A percentile compares a stretch with the other conserved stretches of the same genome.
Evolutionary conservation across 176 grass and related monocot species (phyloP).

Genomic region (Carex pumila): DNA sequence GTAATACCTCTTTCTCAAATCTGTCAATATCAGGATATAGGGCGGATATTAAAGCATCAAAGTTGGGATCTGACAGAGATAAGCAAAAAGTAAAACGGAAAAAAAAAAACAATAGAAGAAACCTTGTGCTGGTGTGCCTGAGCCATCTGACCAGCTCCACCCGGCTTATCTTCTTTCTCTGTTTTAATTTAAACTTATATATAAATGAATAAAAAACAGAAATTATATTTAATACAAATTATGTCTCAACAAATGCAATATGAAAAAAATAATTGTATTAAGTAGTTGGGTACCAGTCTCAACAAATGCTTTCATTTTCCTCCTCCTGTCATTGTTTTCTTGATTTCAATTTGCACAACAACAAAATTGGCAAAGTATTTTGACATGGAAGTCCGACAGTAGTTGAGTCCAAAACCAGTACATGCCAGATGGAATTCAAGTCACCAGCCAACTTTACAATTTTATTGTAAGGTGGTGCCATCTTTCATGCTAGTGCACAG

Average conservation of each 20-base stretch:
- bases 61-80: too few species aligned
- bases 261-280: too few species aligned
- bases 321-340: not conserved
- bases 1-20: too few species aligned
- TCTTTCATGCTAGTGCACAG: not conserved
- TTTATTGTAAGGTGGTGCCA: not conserved
- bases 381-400: not conserved
- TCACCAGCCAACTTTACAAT: not conserved
- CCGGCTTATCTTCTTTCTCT: slow-evolving; percentile 68
- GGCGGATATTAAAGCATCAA: too few species aligned
- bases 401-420: not conserved
- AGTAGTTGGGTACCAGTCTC: too few species aligned
- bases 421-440: not conserved
- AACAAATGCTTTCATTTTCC: not conserved
- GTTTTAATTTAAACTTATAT: slow-evolving; percentile 15
- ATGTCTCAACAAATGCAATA: too few species aligned
- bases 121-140: too few species aligned
- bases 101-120: too few species aligned
- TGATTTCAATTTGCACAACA: not conserved
- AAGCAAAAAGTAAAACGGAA: too few species aligned
- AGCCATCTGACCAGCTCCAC: slow-evolving; percentile 41
- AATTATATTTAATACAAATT: too few species aligned
- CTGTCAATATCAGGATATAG: too few species aligned
- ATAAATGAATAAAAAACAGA: too few species aligned
- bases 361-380: not conserved